phyloP scores from a whole-genome alignment of 208 protist genomes.

The Leishmania lainsoni region DNA sequence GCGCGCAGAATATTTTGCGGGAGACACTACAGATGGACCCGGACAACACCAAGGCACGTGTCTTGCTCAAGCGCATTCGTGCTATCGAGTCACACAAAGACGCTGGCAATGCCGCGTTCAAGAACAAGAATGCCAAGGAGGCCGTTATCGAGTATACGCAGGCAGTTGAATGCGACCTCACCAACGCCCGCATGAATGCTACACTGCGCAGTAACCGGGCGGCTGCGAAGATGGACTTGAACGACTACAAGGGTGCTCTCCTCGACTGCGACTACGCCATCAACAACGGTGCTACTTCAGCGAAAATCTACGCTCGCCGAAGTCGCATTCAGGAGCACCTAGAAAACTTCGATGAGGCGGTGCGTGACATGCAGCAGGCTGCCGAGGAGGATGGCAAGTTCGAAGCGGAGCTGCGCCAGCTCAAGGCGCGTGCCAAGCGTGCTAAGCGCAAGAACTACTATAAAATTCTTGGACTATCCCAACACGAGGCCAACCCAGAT shows the following conservation, averaged over 20 bases:
- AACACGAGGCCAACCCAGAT: constrained; percentile 66
- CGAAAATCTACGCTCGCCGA: constrained; percentile 89
- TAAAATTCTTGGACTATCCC: constrained; percentile 80
- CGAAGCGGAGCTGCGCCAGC: constrained; percentile 54
- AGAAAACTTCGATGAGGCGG: constrained; percentile 87
- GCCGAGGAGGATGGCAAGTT: constrained; percentile 71
- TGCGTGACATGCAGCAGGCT: constrained; percentile 88
- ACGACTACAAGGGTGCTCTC: constrained; percentile 84
- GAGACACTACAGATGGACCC: constrained; percentile 77
- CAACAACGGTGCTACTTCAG: constrained; percentile 76
- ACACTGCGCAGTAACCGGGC: constrained; percentile 90
- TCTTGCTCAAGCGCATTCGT: constrained; percentile 82
- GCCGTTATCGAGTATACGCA: constrained; percentile 78
- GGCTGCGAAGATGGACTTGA: constrained; percentile 83
- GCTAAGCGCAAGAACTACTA: constrained; percentile 93
- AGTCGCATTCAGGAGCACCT: constrained; percentile 81
- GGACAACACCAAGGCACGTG: constrained; percentile 61
- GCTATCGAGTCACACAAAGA: constrained; percentile 75
- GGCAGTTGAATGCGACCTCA: constrained; percentile 78
- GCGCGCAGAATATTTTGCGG: constrained; percentile 65
- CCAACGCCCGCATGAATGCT: constrained; percentile 75
- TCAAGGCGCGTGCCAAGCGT: constrained; percentile 63
- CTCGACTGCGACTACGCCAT: constrained; percentile 93
- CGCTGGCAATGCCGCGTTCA: constrained; percentile 85
- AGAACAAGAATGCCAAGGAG: constrained; percentile 62